phyloP scores from a whole-genome alignment of 2,329 filamentous ascomycete species.

The Aureobasidium namibiae region DNA sequence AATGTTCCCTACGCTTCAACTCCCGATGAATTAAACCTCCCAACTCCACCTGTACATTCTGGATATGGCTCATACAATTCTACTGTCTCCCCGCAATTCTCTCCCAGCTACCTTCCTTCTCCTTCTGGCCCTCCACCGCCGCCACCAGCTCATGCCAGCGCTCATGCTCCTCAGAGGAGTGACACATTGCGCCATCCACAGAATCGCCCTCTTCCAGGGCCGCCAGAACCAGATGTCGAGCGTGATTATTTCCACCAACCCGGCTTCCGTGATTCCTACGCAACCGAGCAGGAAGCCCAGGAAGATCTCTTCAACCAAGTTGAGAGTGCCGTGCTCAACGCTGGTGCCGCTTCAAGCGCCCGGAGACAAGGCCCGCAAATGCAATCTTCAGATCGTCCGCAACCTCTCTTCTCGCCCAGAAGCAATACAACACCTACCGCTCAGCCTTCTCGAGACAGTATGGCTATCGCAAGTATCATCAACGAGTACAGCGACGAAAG shows the following conservation, averaged over 20 bases:
- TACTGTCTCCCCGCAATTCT: conserved; percentile 22
- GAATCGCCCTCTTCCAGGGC: conserved; percentile 50
- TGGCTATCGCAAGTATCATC: neutral
- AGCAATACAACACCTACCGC: conserved; percentile 35
- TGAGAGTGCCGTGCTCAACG: conserved; percentile 43
- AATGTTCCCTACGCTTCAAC: neutral
- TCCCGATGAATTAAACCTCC: conserved; percentile 7
- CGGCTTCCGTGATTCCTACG: conserved; percentile 15
- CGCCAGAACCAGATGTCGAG: conserved; percentile 34
- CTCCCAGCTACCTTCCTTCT: conserved; percentile 26
- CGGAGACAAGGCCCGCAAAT: conserved; percentile 26
- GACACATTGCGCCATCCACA: conserved; percentile 42
- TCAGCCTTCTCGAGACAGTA: conserved; percentile 26
- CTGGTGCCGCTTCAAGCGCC: conserved; percentile 16
- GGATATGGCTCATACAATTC: neutral
- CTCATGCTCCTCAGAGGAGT: conserved; percentile 38
- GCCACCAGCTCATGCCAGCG: conserved; percentile 34
- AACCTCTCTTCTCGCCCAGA: conserved; percentile 21
- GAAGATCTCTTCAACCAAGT: conserved; percentile 52
- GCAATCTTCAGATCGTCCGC: conserved; percentile 20
- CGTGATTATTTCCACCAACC: conserved; percentile 31
- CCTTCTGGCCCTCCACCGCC: conserved; percentile 38
- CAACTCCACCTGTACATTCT: conserved; percentile 4
- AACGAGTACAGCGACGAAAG: conserved; percentile 59
- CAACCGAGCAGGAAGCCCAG: conserved; percentile 32